A percentile compares a stretch with the other conserved stretches of the same genome.
phyloP scores from a whole-genome alignment of 345 rosid genomes.

The Aegle marmelos region DNA sequence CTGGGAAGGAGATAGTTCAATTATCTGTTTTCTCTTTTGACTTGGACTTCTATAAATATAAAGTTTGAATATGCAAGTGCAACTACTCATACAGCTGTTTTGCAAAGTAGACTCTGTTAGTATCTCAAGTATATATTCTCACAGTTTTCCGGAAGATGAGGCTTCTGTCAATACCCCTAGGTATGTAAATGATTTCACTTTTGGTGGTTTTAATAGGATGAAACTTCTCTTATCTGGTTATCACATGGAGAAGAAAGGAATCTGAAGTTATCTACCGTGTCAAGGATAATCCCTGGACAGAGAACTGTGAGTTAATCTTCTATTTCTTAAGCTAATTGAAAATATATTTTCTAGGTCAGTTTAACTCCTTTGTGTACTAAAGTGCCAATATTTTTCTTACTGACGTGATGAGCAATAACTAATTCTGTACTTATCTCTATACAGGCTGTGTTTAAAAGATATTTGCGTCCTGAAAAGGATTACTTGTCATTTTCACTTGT shows the following conservation, averaged over 20 bases:
- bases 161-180: conserved; percentile 16
- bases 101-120: neutral
- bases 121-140: neutral
- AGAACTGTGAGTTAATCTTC: conserved; percentile 71
- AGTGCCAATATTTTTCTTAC: neutral
- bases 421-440: conserved; percentile 3
- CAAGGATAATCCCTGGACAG: conserved; percentile 81
- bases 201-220: conserved; percentile 71
- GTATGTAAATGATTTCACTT: conserved; percentile 38
- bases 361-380: conserved; percentile 6
- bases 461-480: conserved; percentile 89
- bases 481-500: conserved; percentile 91
- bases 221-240: conserved; percentile 74
- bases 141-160: neutral
- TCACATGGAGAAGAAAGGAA: conserved; percentile 73
- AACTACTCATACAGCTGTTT: neutral
- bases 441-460: conserved; percentile 92
- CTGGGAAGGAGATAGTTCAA: neutral
- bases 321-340: conserved; percentile 5
- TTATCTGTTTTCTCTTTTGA: neutral
- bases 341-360: conserved; percentile 1
- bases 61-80: neutral
- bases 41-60: neutral
- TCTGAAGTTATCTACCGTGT: conserved; percentile 63
- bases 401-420: neutral